A percentile compares a stretch with the other conserved stretches of the same genome.
Conservation (phyloP, 495 filamentous ascomycete species). For the Chaetomidium leptoderma region DNA sequence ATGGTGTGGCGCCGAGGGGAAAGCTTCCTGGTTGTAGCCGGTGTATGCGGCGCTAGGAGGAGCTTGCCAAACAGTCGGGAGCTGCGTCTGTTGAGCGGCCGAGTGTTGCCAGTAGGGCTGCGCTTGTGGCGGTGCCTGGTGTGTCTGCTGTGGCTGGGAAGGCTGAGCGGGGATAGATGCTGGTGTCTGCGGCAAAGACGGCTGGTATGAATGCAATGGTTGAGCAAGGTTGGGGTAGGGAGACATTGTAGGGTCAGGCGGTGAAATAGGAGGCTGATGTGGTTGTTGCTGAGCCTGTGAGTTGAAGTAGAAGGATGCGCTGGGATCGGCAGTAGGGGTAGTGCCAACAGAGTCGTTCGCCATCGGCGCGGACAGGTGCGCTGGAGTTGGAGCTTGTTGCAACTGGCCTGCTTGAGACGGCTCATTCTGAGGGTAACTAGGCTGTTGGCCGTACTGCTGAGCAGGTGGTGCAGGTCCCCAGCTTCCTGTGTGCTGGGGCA, state of each 20-base stretch:
- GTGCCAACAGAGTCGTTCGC: slow-evolving; percentile 21
- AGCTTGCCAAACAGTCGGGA: slow-evolving; percentile 45
- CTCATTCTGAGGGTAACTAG: slow-evolving; percentile 34
- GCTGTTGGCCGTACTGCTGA: slow-evolving; percentile 37
- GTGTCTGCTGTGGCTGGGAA: slow-evolving; percentile 34
- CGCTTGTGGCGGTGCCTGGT: slow-evolving; percentile 27
- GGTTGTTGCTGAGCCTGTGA: slow-evolving; percentile 31
- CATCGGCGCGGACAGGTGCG: slow-evolving; percentile 23
- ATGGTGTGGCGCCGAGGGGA: slow-evolving; percentile 60
- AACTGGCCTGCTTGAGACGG: slow-evolving; percentile 30
- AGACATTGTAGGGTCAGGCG: slow-evolving; percentile 36
- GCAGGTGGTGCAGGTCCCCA: slow-evolving; percentile 39
- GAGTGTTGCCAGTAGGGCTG: slow-evolving; percentile 43
- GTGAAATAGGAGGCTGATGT: slow-evolving; percentile 31
- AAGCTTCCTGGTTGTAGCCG: slow-evolving; percentile 60
- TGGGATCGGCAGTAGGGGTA: slow-evolving; percentile 42
- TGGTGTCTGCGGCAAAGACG: slow-evolving; percentile 41
- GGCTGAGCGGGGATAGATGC: slow-evolving; percentile 38
- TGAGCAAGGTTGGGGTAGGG: slow-evolving; percentile 46
- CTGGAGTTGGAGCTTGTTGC: slow-evolving; percentile 33
- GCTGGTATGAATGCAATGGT: slow-evolving; percentile 38
- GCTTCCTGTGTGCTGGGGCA: slow-evolving; percentile 43
- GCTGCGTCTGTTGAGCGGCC: slow-evolving; percentile 34
- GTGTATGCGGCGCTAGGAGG: slow-evolving; percentile 40
- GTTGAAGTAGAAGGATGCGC: slow-evolving; percentile 49